Evolutionary conservation across 1,284 basidiomycete species (phyloP).

Genomic region (Meripilus lineatus): DNA sequence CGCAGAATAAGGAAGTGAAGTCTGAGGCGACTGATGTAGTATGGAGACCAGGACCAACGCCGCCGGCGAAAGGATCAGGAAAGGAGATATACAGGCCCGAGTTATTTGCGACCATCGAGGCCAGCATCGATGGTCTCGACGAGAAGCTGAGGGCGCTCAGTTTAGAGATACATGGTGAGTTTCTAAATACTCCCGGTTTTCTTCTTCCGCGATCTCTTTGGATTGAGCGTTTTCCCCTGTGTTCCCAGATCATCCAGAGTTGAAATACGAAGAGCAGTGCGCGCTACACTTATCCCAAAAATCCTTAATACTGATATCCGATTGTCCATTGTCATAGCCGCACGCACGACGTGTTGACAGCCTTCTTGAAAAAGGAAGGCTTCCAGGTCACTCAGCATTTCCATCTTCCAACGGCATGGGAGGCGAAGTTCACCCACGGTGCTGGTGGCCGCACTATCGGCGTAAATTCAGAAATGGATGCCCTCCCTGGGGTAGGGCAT

Average conservation of each 20-base stretch:
- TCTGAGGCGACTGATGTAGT: background rate
- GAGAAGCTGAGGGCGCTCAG: conserved; percentile 52
- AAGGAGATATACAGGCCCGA: conserved; percentile 24
- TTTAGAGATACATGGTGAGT: conserved; percentile 59
- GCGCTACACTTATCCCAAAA: background rate
- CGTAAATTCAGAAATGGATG: conserved; percentile 71
- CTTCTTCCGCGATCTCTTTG: background rate
- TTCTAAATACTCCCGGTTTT: background rate
- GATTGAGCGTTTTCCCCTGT: background rate
- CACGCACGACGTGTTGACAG: conserved; percentile 50
- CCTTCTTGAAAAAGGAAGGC: conserved; percentile 53
- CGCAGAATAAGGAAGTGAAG: too few species aligned
- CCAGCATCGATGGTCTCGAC: conserved; percentile 47
- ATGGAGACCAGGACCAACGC: conserved; percentile 11
- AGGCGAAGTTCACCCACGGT: conserved; percentile 61
- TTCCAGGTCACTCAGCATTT: conserved; percentile 61
- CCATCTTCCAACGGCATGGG: conserved; percentile 74
- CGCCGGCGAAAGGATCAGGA: conserved; percentile 6
- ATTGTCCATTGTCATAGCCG: conserved; percentile 26
- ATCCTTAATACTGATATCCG: background rate
- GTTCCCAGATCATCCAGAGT: conserved; percentile 22
- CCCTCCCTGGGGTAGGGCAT: conserved; percentile 62
- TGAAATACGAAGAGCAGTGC: conserved; percentile 26
- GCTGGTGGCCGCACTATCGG: conserved; percentile 61
- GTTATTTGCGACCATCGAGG: conserved; percentile 48